Conservation (phyloP, 306 rosid genomes). For the Hippophae tibetana region DNA sequence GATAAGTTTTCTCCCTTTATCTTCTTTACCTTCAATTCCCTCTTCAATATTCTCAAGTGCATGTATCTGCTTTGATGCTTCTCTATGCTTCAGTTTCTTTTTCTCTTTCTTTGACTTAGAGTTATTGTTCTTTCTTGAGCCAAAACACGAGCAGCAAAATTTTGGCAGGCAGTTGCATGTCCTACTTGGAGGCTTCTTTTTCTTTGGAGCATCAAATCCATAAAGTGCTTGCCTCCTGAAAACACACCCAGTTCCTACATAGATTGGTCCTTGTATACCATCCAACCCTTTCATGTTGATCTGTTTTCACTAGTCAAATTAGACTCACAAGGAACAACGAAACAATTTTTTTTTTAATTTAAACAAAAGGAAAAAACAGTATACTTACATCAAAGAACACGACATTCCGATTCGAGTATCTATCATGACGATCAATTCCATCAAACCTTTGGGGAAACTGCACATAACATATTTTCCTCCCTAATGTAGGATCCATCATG, state of each 20-base stretch:
- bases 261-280: conserved; percentile 94
- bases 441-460: conserved; percentile 98
- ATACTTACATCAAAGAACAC: conserved; percentile 89
- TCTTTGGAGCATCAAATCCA: conserved; percentile 79
- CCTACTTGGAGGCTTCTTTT: conserved; percentile 78
- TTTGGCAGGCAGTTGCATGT: conserved; percentile 96
- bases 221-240: conserved; percentile 86
- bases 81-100: conserved; percentile 71
- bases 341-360: background rate
- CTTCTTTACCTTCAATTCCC: conserved; percentile 53
- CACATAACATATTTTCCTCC: conserved; percentile 88
- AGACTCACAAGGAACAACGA: conserved; percentile 12
- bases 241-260: conserved; percentile 96
- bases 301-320: conserved; percentile 36
- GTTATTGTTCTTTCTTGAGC: conserved; percentile 58
- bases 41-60: conserved; percentile 92
- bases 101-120: conserved; percentile 46
- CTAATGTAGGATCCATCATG: conserved; percentile 95
- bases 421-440: conserved; percentile 90
- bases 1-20: conserved; percentile 1
- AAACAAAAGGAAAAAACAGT: conserved; percentile 5
- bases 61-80: conserved; percentile 91
- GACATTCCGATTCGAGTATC: conserved; percentile 94
- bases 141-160: conserved; percentile 65
- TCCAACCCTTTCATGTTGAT: conserved; percentile 97